Percentiles rank a stretch among this genome's conserved stretches.
phyloP scores from a whole-genome alignment of 768 basidiomycete species.

The Phaeotremella fagi region DNA sequence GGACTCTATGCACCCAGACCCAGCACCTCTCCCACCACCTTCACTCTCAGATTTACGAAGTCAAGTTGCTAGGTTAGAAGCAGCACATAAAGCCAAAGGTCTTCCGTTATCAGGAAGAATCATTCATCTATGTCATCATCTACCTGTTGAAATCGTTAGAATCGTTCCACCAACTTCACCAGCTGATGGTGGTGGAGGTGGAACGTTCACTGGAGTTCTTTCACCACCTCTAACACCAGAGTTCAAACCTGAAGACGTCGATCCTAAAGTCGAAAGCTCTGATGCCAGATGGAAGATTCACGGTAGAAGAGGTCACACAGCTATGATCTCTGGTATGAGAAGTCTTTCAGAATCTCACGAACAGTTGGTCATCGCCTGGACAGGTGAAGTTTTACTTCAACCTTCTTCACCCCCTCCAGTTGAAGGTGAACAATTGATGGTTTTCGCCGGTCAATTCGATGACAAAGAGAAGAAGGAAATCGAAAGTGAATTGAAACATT shows the following conservation, averaged over 20 bases:
- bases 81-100: slow-evolving; percentile 63
- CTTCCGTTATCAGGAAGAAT: slow-evolving; percentile 78
- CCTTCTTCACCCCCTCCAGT: slow-evolving; percentile 37
- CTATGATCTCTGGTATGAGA: slow-evolving; percentile 89
- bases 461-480: slow-evolving; percentile 63
- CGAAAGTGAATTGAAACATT: slow-evolving; percentile 61
- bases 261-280: slow-evolving; percentile 21
- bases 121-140: slow-evolving; percentile 85
- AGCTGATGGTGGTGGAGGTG: slow-evolving; percentile 10
- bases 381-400: slow-evolving; percentile 71
- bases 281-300: slow-evolving; percentile 65
- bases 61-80: slow-evolving; percentile 68
- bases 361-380: slow-evolving; percentile 90
- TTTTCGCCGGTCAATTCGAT: slow-evolving; percentile 52
- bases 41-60: slow-evolving; percentile 62
- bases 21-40: slow-evolving; percentile 39
- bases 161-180: slow-evolving; percentile 31
- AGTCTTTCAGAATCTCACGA: slow-evolving; percentile 78
- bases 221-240: slow-evolving; percentile 79
- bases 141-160: slow-evolving; percentile 67
- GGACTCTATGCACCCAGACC: slow-evolving; percentile 48
- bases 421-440: slow-evolving; percentile 22
- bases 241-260: slow-evolving; percentile 54
- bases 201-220: slow-evolving; percentile 36
- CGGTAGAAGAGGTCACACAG: slow-evolving; percentile 81